Conservation (phyloP, 2,329 filamentous ascomycete genomes). For the Tolypocladium guangdongense region DNA sequence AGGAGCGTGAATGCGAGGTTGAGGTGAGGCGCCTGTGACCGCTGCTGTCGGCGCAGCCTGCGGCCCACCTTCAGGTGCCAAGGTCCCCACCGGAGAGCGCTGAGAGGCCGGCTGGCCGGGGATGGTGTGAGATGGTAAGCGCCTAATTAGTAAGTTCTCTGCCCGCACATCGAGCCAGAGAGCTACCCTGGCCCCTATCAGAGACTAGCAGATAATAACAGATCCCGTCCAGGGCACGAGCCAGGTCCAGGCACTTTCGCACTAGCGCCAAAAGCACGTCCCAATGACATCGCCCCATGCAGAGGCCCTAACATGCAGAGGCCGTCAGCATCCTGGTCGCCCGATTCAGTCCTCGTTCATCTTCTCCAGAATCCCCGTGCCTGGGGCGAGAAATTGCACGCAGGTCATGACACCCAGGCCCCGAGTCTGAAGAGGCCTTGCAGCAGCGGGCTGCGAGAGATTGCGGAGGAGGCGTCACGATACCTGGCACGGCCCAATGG, state of each 20-base stretch:
- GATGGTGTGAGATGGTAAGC: background rate
- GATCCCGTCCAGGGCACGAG: no score
- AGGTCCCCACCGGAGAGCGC: background rate
- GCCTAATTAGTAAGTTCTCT: background rate
- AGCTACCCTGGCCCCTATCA: background rate
- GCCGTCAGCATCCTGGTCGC: background rate
- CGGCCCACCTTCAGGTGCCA: background rate
- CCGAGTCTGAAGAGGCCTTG: background rate
- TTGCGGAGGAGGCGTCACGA: background rate
- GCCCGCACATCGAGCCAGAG: background rate
- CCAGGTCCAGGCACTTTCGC: background rate
- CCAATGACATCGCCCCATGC: background rate
- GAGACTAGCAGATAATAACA: background rate
- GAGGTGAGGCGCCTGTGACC: background rate
- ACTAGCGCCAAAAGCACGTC: background rate
- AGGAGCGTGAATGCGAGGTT: background rate
- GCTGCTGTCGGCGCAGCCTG: background rate
- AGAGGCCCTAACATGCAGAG: no score
- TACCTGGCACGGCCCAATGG: background rate
- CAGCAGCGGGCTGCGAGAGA: background rate
- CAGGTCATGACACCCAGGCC: background rate
- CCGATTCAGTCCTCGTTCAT: background rate
- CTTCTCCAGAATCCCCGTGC: background rate
- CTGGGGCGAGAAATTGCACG: background rate
- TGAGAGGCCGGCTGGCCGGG: background rate